These are phyloP conservation scores for Aspergillus viridinutans DNA, from an alignment of 2,329 filamentous ascomycete genomes.

Conservation along the genomic window DNA sequence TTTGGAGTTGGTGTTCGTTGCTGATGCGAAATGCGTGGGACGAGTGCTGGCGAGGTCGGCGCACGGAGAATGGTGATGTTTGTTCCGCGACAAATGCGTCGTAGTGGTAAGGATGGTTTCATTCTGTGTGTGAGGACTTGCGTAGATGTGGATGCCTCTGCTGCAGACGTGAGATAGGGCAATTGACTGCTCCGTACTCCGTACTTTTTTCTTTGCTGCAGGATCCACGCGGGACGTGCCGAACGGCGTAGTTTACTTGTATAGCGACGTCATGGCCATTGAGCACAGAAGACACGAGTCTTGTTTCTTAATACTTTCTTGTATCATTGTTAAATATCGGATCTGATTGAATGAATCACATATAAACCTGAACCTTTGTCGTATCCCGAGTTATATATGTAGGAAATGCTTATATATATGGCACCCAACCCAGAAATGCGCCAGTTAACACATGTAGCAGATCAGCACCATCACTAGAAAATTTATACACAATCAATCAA, in stretches of 20 bases:
- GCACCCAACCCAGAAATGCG: no score
- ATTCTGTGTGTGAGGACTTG: background rate
- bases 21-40: background rate
- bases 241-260: background rate
- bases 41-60: background rate
- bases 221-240: constrained; percentile 4
- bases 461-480: no score
- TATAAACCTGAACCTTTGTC: no score
- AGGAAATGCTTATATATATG: no score
- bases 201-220: background rate
- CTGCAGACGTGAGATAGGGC: background rate
- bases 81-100: background rate
- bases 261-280: background rate
- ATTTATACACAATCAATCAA: no score
- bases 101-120: constrained; percentile 1
- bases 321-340: background rate
- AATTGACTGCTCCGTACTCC: background rate
- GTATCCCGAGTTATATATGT: no score
- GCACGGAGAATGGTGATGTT: no score
- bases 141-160: background rate
- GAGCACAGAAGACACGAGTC: background rate
- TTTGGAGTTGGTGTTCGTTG: constrained; percentile 10
- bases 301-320: background rate
- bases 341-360: no score
- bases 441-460: no score